Evolutionary conservation across 495 filamentous ascomycete species (phyloP), one percentile per base, ranked within the genome.

Genomic region (Talaromyces trachyspermus): DNA sequence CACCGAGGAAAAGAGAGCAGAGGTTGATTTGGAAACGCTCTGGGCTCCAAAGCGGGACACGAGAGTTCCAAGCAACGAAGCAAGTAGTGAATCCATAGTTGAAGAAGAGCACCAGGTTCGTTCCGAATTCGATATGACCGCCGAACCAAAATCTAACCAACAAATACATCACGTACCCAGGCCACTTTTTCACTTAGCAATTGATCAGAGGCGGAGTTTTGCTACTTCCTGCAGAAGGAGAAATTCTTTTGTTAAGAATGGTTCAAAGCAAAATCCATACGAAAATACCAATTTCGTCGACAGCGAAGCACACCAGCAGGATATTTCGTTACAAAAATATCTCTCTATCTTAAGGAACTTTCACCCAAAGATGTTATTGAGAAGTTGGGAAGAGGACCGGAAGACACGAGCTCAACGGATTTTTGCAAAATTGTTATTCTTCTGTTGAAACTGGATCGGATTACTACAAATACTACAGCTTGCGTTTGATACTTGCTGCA

Each of bases 11-110:
- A 89, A 91, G 66, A 75, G 92, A 58, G 77, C 72, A 18, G 89
- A 96, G 50, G 68, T 95, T 52, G 83, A 88, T 56, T 66, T 98
- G 27, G 92, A 98, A 57, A 68, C 66, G 8, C 69, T 97, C 4
- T 98, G 92, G 92, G 65, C 68, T 19, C 70, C 60, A 29, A 67
- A 71, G 15, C 32, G 84, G 43, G 68, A 63, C 10, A 65, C 70
- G 20, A 43, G 65, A 58, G 43, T 48, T n/a, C n/a, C 3, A 9
- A n/a, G 24, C n/a, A 9, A n/a, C 23, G 20, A 26, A 56, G 40
- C 63, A 51, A 39, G 25, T 55, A 20, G 11, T 26, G 7, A 20
- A 26, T 3, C 23, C 23, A 14, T 11, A 7, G 12, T 8, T 26
- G 22, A 26, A 42, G 39, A 20, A 22, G 35, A 42, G 15, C 19